Evolutionary conservation across 2,329 filamentous ascomycete genomes (phyloP).

Genomic region (Ophiostoma tasmaniense): DNA sequence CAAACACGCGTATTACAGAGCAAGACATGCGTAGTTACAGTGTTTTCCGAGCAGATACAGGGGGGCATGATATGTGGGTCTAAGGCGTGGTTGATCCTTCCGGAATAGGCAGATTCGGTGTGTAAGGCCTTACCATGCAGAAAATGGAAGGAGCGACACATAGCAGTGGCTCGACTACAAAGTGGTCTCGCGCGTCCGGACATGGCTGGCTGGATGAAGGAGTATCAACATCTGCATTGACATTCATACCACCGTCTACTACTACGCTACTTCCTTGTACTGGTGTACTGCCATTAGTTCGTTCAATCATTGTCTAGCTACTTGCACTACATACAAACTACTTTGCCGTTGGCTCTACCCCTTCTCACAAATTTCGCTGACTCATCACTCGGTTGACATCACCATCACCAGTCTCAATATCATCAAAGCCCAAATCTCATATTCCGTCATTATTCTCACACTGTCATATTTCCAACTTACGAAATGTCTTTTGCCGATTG

Average conservation of each 20-base stretch:
- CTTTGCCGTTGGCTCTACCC: background rate
- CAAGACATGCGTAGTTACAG: background rate
- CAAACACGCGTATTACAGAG: background rate
- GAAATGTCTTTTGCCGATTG: constrained; percentile 33
- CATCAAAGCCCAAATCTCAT: background rate
- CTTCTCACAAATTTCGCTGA: background rate
- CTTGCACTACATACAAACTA: background rate
- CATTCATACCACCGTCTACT: background rate
- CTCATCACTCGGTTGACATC: background rate
- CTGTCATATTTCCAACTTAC: background rate
- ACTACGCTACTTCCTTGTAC: background rate
- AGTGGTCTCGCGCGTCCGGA: constrained; percentile 15
- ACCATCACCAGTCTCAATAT: no score
- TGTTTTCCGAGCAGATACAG: background rate
- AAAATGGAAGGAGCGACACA: background rate
- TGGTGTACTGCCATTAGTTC: background rate
- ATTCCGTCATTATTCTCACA: background rate
- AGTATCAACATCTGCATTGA: background rate
- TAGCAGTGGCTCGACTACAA: constrained; percentile 10
- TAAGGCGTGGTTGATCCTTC: constrained; percentile 2
- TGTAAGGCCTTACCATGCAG: constrained; percentile 3
- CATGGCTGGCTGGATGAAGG: background rate
- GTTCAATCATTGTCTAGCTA: background rate
- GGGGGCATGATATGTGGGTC: background rate
- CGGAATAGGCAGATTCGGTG: constrained; percentile 8